phyloP scores from a whole-genome alignment of 106 monocot species.

The Dactylorhiza incarnata region DNA sequence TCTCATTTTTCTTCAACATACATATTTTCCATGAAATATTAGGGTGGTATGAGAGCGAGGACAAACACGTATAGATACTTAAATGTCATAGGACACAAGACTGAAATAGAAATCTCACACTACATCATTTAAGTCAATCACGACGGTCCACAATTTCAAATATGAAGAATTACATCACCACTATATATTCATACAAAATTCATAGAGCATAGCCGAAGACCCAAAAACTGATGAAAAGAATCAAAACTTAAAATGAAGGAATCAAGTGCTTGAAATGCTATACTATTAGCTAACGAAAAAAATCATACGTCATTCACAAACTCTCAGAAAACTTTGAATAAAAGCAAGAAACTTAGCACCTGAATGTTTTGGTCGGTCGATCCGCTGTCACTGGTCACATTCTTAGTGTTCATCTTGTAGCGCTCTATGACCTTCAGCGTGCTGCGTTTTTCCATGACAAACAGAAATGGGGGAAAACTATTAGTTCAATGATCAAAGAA shows the following conservation, averaged over 20 bases:
- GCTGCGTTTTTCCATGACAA: slow-evolving; percentile 13
- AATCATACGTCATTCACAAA: background rate
- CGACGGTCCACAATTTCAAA: background rate
- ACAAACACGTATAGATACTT: too few relatives aligned
- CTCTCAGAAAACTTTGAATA: background rate
- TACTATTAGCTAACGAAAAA: background rate
- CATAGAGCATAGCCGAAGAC: background rate
- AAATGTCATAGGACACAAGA: too few relatives aligned
- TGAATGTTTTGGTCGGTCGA: slow-evolving; percentile 24
- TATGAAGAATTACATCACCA: background rate
- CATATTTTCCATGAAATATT: too few relatives aligned
- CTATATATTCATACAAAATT: background rate
- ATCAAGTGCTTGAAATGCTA: background rate
- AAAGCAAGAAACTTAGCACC: slow-evolving; percentile 13
- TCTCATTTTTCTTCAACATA: too few relatives aligned
- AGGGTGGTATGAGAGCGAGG: too few relatives aligned
- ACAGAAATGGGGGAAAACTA: background rate
- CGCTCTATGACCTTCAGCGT: slow-evolving; percentile 43
- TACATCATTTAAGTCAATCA: background rate
- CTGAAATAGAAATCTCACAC: too few relatives aligned
- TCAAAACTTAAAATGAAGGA: background rate
- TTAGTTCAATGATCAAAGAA: background rate
- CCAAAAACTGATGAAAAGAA: background rate
- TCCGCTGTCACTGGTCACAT: slow-evolving; percentile 2
- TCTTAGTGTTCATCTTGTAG: slow-evolving; percentile 27